A percentile compares a stretch with the other conserved stretches of the same genome.
phyloP scores from a whole-genome alignment of 495 filamentous ascomycete genomes.

The Halenospora varia region DNA sequence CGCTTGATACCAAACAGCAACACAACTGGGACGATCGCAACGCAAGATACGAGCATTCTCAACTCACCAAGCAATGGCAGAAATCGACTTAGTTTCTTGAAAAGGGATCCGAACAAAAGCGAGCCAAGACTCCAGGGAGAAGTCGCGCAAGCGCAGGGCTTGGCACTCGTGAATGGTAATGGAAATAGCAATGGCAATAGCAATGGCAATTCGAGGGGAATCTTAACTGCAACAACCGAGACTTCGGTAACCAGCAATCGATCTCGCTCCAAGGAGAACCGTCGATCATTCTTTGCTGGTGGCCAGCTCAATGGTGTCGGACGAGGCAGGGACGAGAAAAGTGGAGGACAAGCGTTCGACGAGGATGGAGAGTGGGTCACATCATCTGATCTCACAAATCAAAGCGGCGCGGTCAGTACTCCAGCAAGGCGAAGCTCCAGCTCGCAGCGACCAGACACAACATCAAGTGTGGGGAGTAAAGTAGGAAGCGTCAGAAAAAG shows the following conservation, averaged over 20 bases:
- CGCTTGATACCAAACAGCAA: constrained; percentile 1
- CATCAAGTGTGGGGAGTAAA: constrained; percentile 8
- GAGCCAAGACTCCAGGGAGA: not conserved
- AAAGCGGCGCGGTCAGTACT: not conserved
- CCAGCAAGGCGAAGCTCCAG: constrained; percentile 5
- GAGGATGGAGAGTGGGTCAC: constrained; percentile 17
- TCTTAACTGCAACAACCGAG: no score
- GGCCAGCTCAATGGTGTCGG: not conserved
- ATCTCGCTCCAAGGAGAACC: no score
- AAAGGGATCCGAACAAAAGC: not conserved
- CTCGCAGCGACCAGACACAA: not conserved
- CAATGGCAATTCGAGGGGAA: no score
- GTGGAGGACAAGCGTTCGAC: constrained; percentile 5
- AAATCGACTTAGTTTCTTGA: constrained; percentile 8
- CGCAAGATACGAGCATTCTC: constrained; percentile 14
- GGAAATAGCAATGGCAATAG: no score
- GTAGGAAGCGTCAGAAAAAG: constrained; percentile 62
- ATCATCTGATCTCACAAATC: constrained; percentile 1
- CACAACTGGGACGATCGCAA: constrained; percentile 19
- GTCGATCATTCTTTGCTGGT: no score
- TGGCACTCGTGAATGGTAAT: no score
- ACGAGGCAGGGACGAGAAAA: constrained; percentile 5
- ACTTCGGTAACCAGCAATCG: no score
- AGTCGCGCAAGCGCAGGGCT: not conserved
- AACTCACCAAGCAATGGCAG: constrained; percentile 8